Base-by-base conservation (phyloP, 306 rosid genomes). In the Sophora flavescens region DNA sequence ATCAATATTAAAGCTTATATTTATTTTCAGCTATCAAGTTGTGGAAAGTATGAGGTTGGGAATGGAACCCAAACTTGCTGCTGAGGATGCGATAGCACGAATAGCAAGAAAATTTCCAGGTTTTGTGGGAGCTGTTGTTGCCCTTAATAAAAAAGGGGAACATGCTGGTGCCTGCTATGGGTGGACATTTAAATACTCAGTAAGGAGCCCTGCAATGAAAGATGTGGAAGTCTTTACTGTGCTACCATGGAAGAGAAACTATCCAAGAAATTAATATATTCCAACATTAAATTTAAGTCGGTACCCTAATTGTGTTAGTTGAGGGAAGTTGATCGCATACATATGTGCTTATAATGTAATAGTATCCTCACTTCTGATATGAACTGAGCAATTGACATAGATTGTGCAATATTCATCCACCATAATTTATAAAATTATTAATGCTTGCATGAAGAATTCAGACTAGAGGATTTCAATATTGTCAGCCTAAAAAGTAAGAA, bases 11-110 rank as follows among this genome's bases (percentile, higher is more conserved):
- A 56, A 15, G 28, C 62, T 63, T 71, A 1, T 35, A 47, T 76
- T 36, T 79, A 66, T 69, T 85, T 86, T 75, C 89, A 95, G 97
- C 64, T 95, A 95, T 87, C 99, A 95, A 88, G 97, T 95, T 18
- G 97, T 95, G 77, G 97, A 95, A 87, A 95, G 96, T 75, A 89
- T 95, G 99, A 88, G 96, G 85, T 75, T 88, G 42, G 97, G 99
- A 80, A 84, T 95, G 91, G 97, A 87, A 52, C 99, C 97, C 14
- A 75, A 88, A 84, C 83, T 78, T 22, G 97, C 99, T 36, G 96
- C 97, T 1, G 64, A 80, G 80, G 96, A 95, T 74, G 97, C 97
- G 59, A 86, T 92, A 65, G 80, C 84, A 18, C 84, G 97, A 76
- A 92, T 95, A 48, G 89, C 88, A 0, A 82, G 89, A 61, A 95